Evolutionary conservation across 768 basidiomycete species (phyloP).

Genomic region (Mycena metata): DNA sequence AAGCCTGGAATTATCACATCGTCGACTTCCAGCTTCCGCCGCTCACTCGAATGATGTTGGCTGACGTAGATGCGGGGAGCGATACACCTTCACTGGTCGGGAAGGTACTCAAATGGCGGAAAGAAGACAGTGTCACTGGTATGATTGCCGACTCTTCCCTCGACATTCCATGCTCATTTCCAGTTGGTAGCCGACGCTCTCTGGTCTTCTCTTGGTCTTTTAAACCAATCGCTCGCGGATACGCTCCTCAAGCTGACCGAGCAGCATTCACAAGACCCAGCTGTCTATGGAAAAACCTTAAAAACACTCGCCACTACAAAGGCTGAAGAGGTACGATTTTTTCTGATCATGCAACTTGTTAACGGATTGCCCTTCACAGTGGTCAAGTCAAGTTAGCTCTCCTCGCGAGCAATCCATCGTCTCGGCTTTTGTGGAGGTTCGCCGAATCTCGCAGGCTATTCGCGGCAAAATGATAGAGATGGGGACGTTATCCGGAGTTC

Average conservation of each 20-base stretch:
- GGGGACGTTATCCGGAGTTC: conserved; percentile 81
- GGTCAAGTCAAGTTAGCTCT: conserved; percentile 71
- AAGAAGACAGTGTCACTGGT: conserved; percentile 73
- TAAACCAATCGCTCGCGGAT: conserved; percentile 71
- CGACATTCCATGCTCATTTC: background rate
- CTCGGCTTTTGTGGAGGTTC: conserved; percentile 69
- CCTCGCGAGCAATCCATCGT: conserved; percentile 59
- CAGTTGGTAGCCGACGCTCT: conserved; percentile 65
- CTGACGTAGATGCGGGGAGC: conserved; percentile 96
- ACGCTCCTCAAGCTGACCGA: conserved; percentile 66
- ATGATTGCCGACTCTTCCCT: conserved; percentile 19
- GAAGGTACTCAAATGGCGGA: conserved; percentile 92
- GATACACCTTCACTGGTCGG: conserved; percentile 96
- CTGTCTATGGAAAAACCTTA: conserved; percentile 67
- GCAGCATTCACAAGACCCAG: conserved; percentile 61
- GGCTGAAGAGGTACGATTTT: conserved; percentile 62
- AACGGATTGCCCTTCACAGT: conserved; percentile 52
- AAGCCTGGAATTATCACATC: conserved; percentile 80
- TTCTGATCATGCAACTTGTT: background rate
- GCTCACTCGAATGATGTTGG: conserved; percentile 85
- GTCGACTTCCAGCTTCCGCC: conserved; percentile 87
- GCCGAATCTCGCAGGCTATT: conserved; percentile 73
- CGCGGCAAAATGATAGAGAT: conserved; percentile 87
- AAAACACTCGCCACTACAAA: conserved; percentile 74
- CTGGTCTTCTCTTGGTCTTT: conserved; percentile 74